Evolutionary conservation across 345 rosid genomes (phyloP).

Genomic region (Brassica cretica): DNA sequence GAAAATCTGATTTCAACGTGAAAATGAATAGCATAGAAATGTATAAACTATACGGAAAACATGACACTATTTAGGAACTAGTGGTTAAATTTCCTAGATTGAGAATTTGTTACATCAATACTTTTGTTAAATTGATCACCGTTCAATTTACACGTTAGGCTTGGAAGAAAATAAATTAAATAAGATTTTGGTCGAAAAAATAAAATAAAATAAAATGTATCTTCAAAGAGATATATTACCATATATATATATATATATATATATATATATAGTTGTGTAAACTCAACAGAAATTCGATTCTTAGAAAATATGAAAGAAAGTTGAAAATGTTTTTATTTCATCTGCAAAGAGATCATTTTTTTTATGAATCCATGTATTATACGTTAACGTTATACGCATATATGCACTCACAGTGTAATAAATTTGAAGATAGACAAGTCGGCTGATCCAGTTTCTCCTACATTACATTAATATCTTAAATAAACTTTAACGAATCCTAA

Average conservation of each 20-base stretch:
- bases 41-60: neutral
- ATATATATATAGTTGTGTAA: neutral
- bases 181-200: neutral
- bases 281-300: neutral
- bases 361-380: constrained; percentile 7
- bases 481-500: constrained; percentile 34
- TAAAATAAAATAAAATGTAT: neutral
- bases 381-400: neutral
- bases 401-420: neutral
- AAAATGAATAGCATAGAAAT: neutral
- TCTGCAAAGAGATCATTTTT: neutral
- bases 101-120: neutral
- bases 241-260: neutral
- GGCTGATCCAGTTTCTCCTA: constrained; percentile 34
- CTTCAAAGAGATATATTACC: neutral
- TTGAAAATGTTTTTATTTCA: neutral
- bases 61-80: neutral
- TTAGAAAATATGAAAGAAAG: neutral
- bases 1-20: constrained; percentile 14
- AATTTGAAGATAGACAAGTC: constrained; percentile 31
- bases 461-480: constrained; percentile 20
- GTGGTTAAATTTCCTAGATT: neutral
- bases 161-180: neutral
- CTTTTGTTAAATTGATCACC: neutral
- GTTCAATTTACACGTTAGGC: neutral